These are phyloP conservation scores for Candida schatavii DNA, from an alignment of 805 yeast genomes.

Conservation along the genomic window DNA sequence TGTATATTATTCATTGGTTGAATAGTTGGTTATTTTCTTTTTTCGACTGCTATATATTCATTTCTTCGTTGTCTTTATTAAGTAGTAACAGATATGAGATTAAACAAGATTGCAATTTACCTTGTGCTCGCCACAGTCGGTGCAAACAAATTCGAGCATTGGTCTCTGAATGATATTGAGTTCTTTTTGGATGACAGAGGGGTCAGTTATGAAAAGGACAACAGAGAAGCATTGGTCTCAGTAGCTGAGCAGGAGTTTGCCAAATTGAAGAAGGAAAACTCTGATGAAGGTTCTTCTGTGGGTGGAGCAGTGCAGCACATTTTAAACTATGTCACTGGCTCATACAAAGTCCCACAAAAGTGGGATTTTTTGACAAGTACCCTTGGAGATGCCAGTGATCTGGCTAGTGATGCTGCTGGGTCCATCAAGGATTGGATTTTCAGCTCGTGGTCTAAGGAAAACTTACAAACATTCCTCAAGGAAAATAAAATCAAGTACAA, in stretches of 20 bases:
- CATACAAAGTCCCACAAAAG: slow-evolving; percentile 10
- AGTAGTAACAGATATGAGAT: background rate
- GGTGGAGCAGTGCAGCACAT: slow-evolving; percentile 14
- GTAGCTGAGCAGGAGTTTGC: slow-evolving; percentile 26
- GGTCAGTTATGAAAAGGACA: slow-evolving; percentile 18
- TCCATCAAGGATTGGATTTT: slow-evolving; percentile 44
- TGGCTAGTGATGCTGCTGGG: slow-evolving; percentile 4
- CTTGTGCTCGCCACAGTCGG: background rate
- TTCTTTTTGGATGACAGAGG: slow-evolving; percentile 27
- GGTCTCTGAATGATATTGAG: slow-evolving; percentile 21
- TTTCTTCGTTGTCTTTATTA: background rate
- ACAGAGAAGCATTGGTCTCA: slow-evolving; percentile 20
- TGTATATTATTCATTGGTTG: no score
- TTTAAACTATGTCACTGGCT: slow-evolving; percentile 13
- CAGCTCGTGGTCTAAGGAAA: slow-evolving; percentile 40
- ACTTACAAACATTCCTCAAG: slow-evolving; percentile 30
- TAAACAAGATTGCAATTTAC: background rate
- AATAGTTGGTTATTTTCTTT: no score
- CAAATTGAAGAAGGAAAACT: slow-evolving; percentile 12
- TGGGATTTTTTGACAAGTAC: slow-evolving; percentile 14
- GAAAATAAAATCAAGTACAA: slow-evolving; percentile 26
- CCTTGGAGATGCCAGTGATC: slow-evolving; percentile 6
- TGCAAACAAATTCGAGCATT: slow-evolving; percentile 6
- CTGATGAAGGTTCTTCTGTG: slow-evolving; percentile 4
- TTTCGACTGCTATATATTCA: background rate